Evolutionary conservation across 2,329 filamentous ascomycete species (phyloP).

Genomic region (Rhexocercosporidium sp.): DNA sequence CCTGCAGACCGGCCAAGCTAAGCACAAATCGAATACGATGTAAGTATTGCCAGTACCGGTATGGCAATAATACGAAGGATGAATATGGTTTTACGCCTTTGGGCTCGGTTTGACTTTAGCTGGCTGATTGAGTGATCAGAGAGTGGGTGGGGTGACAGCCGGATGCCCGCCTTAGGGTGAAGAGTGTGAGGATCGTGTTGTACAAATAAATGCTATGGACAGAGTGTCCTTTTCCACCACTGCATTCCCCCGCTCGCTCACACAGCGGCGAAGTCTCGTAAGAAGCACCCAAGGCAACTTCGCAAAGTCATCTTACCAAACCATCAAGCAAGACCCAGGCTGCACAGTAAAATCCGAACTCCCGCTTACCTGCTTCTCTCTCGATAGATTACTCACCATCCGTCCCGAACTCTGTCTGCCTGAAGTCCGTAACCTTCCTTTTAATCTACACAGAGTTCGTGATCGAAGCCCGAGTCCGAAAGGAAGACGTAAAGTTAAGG

Average conservation of each 20-base stretch:
- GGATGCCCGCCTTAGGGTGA: no score
- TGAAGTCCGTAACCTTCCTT: neutral
- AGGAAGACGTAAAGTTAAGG: neutral
- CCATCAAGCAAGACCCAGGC: neutral
- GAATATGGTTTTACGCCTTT: neutral
- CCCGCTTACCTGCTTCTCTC: no score
- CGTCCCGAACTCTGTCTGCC: neutral
- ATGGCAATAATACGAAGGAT: neutral
- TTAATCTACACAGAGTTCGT: neutral
- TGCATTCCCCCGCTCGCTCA: neutral
- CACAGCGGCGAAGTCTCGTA: neutral
- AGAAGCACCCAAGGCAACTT: neutral
- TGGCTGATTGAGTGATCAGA: neutral
- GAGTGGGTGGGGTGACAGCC: no score
- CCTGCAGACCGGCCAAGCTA: no score
- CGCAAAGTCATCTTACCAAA: neutral
- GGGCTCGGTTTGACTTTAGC: neutral
- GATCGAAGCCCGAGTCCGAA: neutral
- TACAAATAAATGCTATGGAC: neutral
- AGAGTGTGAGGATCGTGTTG: neutral
- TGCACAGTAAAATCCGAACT: neutral
- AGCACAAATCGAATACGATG: no score
- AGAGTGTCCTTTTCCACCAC: neutral
- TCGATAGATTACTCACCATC: neutral
- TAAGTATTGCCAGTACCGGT: no score